A percentile compares a stretch with the other conserved stretches of the same genome.
These are phyloP conservation scores for Salicornia ramosissima DNA, from an alignment of 148 eudicot genomes.

Conservation along the genomic window DNA sequence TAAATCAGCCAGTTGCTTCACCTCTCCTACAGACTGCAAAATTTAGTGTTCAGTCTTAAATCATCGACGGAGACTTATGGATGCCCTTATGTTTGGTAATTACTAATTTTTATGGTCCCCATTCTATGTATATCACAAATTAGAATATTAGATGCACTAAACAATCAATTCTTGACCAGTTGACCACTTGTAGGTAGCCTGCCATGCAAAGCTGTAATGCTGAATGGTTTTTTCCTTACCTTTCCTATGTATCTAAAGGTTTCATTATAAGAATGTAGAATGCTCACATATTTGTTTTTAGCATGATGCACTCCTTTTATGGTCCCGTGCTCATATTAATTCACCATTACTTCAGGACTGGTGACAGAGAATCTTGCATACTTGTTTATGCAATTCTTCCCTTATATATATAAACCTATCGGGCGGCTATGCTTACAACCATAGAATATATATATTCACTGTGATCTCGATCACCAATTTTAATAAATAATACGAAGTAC, in stretches of 20 bases:
- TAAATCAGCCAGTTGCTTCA: not conserved
- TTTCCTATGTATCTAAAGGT: not conserved
- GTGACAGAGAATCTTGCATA: not conserved
- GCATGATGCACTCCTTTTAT: not conserved
- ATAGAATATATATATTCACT: not conserved
- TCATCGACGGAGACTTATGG: constrained; percentile 7
- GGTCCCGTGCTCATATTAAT: constrained; percentile 14
- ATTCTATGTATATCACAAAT: not conserved
- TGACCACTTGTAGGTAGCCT: not conserved
- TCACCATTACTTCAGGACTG: not conserved
- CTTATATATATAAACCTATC: too few relatives aligned
- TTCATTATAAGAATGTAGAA: not conserved
- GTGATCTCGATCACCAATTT: not conserved
- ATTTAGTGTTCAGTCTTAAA: not conserved
- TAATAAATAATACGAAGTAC: not conserved
- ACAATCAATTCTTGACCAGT: constrained; percentile 1
- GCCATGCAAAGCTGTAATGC: constrained; percentile 3
- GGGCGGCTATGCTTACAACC: not conserved
- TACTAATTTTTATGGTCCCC: not conserved
- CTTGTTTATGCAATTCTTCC: not conserved
- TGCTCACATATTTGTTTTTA: not conserved
- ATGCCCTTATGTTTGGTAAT: not conserved
- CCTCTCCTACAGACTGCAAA: constrained; percentile 9
- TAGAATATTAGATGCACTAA: not conserved
- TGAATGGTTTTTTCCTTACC: not conserved